Percentiles rank a stretch among this genome's conserved stretches.
phyloP scores from a whole-genome alignment of 805 yeast species.

The Metahyphopichia silvanorum region DNA sequence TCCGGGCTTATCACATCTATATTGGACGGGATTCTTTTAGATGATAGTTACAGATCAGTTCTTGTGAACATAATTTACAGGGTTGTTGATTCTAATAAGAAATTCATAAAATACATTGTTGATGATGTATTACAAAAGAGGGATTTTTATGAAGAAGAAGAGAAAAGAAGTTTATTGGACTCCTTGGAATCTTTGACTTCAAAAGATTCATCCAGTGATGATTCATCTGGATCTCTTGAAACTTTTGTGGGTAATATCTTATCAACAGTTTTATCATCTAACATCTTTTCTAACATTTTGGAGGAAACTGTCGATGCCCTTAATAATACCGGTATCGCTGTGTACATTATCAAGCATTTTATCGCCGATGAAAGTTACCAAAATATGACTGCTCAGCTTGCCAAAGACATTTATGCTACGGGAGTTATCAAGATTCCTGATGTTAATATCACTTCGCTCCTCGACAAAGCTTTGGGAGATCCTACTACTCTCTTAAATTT shows the following conservation, averaged over 20 bases:
- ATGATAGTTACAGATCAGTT: slow-evolving; percentile 27
- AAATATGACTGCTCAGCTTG: slow-evolving; percentile 32
- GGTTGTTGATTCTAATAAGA: slow-evolving; percentile 29
- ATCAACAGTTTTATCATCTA: slow-evolving; percentile 25
- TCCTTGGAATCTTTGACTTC: too few species aligned
- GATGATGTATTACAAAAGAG: slow-evolving; percentile 20
- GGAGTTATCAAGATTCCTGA: slow-evolving; percentile 21
- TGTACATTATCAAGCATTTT: slow-evolving; percentile 33
- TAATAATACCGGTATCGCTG: slow-evolving; percentile 39
- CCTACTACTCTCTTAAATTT: slow-evolving; percentile 17
- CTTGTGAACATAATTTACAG: slow-evolving; percentile 28
- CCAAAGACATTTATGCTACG: slow-evolving; percentile 21
- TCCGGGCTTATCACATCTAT: slow-evolving; percentile 34
- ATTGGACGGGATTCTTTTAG: slow-evolving; percentile 37
- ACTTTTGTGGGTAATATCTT: slow-evolving; percentile 26
- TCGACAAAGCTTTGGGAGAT: slow-evolving; percentile 20
- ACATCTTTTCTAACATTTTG: slow-evolving; percentile 20
- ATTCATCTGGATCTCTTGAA: slow-evolving; percentile 18
- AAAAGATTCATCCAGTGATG: slow-evolving; percentile 4
- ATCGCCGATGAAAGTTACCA: slow-evolving; percentile 31
- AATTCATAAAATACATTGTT: slow-evolving; percentile 17
- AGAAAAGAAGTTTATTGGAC: too few species aligned
- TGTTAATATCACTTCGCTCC: slow-evolving; percentile 25
- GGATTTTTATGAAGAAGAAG: slow-evolving; percentile 7
- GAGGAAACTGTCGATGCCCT: slow-evolving; percentile 29